A percentile compares a stretch with the other conserved stretches of the same genome.
Conservation (phyloP, 768 basidiomycete species). For the Leccinum uliginosum region DNA sequence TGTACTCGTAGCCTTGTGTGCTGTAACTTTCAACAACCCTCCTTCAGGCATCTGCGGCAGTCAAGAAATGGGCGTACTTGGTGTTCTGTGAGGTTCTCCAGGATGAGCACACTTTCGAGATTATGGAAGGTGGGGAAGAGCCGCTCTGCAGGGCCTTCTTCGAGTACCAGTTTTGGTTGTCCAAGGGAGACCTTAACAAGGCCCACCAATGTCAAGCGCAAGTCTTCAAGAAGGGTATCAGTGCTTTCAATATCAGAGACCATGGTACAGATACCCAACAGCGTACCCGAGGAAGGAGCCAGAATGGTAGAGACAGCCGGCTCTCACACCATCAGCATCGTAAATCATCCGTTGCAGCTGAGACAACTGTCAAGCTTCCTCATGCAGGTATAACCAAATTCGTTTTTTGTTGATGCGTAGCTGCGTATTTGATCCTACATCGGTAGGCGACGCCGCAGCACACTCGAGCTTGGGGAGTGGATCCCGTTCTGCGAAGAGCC, state of each 20-base stretch:
- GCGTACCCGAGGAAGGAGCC: neutral
- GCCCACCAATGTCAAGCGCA: neutral
- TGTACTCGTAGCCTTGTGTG: neutral
- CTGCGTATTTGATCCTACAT: neutral
- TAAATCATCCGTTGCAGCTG: neutral
- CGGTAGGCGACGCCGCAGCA: neutral
- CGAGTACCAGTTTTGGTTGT: constrained; percentile 14
- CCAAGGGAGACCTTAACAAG: neutral
- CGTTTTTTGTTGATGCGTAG: neutral
- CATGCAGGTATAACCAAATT: constrained; percentile 11
- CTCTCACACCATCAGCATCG: neutral
- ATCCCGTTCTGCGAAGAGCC: neutral
- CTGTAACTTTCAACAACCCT: neutral
- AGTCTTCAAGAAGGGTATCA: constrained; percentile 5
- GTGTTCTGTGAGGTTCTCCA: constrained; percentile 1
- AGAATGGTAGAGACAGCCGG: neutral
- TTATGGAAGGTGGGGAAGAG: constrained; percentile 5
- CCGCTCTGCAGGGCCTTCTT: constrained; percentile 20
- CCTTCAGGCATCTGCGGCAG: constrained; percentile 11
- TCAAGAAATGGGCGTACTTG: constrained; percentile 12
- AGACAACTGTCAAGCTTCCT: neutral
- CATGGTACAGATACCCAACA: neutral
- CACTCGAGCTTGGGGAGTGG: neutral
- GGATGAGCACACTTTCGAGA: neutral
- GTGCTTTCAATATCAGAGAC: constrained; percentile 2